Evolutionary conservation across 2,329 filamentous ascomycete species (phyloP).

Genomic region (Diaporthe batatas): DNA sequence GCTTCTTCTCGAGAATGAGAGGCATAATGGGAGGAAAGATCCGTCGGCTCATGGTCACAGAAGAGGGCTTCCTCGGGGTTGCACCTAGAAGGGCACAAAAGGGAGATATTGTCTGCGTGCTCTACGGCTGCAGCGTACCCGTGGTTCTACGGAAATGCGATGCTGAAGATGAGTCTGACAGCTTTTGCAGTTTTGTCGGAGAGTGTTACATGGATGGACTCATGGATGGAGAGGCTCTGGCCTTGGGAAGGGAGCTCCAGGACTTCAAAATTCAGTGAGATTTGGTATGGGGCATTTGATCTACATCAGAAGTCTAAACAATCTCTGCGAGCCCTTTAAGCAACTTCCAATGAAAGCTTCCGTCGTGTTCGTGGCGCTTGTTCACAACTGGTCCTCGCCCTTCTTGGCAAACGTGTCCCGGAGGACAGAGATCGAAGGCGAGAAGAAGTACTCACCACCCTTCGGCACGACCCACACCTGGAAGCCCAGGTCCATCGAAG

Average conservation of each 20-base stretch:
- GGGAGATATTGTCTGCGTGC: constrained; percentile 33
- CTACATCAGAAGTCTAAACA: background rate
- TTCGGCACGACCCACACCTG: constrained; percentile 55
- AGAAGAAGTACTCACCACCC: constrained; percentile 62
- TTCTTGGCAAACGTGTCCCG: constrained; percentile 42
- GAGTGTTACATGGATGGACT: constrained; percentile 37
- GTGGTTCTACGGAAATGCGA: constrained; percentile 8
- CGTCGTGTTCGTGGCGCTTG: background rate
- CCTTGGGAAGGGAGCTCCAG: background rate
- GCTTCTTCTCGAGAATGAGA: constrained; percentile 23
- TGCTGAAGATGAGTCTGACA: background rate
- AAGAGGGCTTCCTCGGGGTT: constrained; percentile 16
- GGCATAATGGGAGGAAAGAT: constrained; percentile 20
- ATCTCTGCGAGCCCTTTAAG: background rate
- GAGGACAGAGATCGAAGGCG: constrained; percentile 55
- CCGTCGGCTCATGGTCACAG: constrained; percentile 31
- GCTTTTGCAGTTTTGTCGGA: constrained; percentile 15
- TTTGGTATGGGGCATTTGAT: background rate
- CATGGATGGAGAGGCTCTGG: constrained; percentile 34
- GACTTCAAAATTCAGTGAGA: constrained; percentile 17
- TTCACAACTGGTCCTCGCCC: constrained; percentile 12
- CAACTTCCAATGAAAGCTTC: background rate
- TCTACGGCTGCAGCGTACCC: constrained; percentile 32
- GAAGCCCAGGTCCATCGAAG: constrained; percentile 45
- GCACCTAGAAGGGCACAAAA: constrained; percentile 26